These are phyloP conservation scores for Wickerhamiella lipophila DNA, from an alignment of 805 yeast genomes.

Conservation along the genomic window DNA sequence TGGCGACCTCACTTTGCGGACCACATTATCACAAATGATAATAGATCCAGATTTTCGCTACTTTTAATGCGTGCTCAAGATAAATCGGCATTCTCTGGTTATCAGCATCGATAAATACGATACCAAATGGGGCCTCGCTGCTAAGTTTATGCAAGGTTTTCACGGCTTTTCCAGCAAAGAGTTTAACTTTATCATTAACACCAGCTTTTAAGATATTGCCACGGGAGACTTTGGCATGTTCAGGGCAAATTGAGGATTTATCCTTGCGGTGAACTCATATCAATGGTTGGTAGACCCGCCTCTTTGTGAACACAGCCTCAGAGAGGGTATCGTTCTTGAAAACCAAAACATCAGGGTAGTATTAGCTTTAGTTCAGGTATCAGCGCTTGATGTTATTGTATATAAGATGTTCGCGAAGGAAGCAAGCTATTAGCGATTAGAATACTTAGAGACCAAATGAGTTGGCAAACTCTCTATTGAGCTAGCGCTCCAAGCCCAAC, in stretches of 20 bases:
- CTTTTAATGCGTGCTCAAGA: conserved; percentile 3
- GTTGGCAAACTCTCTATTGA: neutral
- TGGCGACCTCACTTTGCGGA: conserved; percentile 3
- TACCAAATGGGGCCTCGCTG: neutral
- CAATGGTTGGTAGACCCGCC: conserved; percentile 7
- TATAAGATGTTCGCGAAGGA: no score
- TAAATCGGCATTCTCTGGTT: conserved; percentile 9
- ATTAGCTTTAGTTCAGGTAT: neutral
- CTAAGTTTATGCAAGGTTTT: neutral
- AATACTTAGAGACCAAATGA: neutral
- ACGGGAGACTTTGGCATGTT: conserved; percentile 7
- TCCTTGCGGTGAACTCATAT: conserved; percentile 8
- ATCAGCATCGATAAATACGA: conserved; percentile 10
- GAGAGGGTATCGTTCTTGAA: neutral
- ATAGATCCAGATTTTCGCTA: conserved; percentile 4
- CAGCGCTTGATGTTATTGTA: neutral
- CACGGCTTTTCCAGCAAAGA: conserved; percentile 1
- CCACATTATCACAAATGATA: conserved; percentile 6
- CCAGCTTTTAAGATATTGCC: conserved; percentile 2
- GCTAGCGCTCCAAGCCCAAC: neutral
- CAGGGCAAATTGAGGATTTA: conserved; percentile 1
- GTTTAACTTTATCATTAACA: neutral
- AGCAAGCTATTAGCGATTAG: no score
- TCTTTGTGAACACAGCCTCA: neutral
- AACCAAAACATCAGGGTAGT: neutral